Base-by-base conservation (phyloP, 2,329 filamentous ascomycete genomes). In the Fusarium transvaalense region DNA sequence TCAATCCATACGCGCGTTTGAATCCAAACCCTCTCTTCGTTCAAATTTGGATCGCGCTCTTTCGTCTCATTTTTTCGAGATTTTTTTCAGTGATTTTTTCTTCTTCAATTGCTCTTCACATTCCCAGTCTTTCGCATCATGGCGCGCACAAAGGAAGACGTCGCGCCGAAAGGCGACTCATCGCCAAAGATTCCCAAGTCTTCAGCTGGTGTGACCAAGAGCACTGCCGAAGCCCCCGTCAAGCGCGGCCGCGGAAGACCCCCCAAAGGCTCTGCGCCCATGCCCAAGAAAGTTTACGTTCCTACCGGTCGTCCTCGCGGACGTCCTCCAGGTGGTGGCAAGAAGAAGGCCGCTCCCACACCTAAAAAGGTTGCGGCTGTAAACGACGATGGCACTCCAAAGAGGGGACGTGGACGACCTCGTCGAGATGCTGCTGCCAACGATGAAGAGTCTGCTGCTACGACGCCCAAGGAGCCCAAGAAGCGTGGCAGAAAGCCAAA, bases 251-350 rank as follows among this genome's bases (percentile, higher is more conserved):
- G 80, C 21, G 83, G 82, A 46, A 81, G 82, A 39, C 82, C 82
- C 34, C 80, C 76, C 54, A 79, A 79, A 43, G 76, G 73, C 7
- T 77, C 71, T 19, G 69, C 68, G 14, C 53, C 72, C 31, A 75
- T 62, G 60, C 60, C 60, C 19, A 62, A 62, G 57, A 62, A 77
- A 66, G 50, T 75, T 51, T 79, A 81, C 35, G 76, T 74, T 5
- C 78, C 82, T 25, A 79, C 78, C 2, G 83, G 83, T 32, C 79
- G 81, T n/a, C 82, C 82, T 39, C 82, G 83, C n/a, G 83, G 83
- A 29, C 81, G 83, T 12, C 83, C 83, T 38, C 80, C 79, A 58
- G 83, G 83, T 69, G 78, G 75, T 62, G 77, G 61, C 76, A 78
- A 78, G 66, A 64, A 61, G 56, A 47, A 55, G 51, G 23, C 57